A percentile compares a stretch with the other conserved stretches of the same genome.
phyloP scores from a whole-genome alignment of 169 alveolate species.

The Babesia bigemina region DNA sequence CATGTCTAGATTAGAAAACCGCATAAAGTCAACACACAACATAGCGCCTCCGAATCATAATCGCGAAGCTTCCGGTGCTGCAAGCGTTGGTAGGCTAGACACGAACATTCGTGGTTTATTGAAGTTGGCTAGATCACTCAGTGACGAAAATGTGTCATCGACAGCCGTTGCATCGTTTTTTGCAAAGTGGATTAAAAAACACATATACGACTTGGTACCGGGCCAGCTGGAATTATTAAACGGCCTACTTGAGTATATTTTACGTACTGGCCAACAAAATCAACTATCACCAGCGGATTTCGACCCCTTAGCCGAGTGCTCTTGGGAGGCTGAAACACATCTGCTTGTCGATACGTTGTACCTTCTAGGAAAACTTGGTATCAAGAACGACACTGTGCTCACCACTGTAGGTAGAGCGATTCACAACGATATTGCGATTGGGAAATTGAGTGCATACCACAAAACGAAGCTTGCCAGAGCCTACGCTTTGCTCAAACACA shows the following conservation, averaged over 20 bases:
- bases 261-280: slow-evolving; percentile 2
- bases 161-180: not conserved
- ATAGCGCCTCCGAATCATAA: not conserved
- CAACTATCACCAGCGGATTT: slow-evolving; percentile 17
- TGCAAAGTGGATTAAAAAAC: slow-evolving; percentile 13
- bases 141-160: not conserved
- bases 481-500: slow-evolving; percentile 54
- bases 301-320: slow-evolving; percentile 37
- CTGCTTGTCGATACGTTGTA: slow-evolving; percentile 36
- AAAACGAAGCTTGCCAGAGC: slow-evolving; percentile 61
- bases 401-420: slow-evolving; percentile 22
- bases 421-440: slow-evolving; percentile 54
- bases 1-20: slow-evolving; percentile 8
- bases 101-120: not conserved
- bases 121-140: not conserved
- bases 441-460: slow-evolving; percentile 34
- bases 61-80: not conserved
- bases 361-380: slow-evolving; percentile 20
- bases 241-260: slow-evolving; percentile 52
- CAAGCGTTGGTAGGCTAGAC: not conserved
- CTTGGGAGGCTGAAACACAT: slow-evolving; percentile 1
- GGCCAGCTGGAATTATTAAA: not conserved
- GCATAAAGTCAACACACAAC: slow-evolving; percentile 1
- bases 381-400: slow-evolving; percentile 39
- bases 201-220: slow-evolving; percentile 27